phyloP scores from a whole-genome alignment of 2,329 filamentous ascomycete species.

The Epichloe brachyelytri region DNA sequence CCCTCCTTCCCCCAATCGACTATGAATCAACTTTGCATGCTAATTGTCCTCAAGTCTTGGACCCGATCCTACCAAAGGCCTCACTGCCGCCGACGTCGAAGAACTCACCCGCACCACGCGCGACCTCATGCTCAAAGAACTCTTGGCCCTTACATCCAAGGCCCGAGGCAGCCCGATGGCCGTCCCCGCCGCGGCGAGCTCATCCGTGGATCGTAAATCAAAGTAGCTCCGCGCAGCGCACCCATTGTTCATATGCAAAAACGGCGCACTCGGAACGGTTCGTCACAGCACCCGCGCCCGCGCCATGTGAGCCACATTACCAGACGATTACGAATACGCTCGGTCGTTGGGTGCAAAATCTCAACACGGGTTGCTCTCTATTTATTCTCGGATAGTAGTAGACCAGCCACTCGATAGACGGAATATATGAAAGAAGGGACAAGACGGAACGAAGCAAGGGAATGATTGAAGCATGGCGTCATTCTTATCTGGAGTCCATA shows the following conservation, averaged over 20 bases:
- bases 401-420: neutral
- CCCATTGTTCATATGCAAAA: neutral
- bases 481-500: neutral
- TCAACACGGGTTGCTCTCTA: neutral
- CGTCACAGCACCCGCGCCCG: no score
- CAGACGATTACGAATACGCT: no score
- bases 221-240: neutral
- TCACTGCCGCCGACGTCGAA: conserved; percentile 67
- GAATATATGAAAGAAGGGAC: neutral
- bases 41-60: conserved; percentile 43
- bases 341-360: neutral
- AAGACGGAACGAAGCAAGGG: neutral
- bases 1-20: neutral
- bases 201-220: conserved; percentile 15
- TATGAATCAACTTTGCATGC: no score
- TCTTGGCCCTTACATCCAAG: conserved; percentile 40
- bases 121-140: conserved; percentile 62
- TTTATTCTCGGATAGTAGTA: neutral
- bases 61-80: conserved; percentile 65
- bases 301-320: no score
- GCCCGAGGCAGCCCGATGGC: conserved; percentile 28
- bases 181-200: conserved; percentile 18
- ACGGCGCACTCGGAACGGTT: no score
- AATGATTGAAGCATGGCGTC: neutral
- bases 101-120: conserved; percentile 53